Evolutionary conservation across 805 yeast species (phyloP), one percentile per base, ranked within the genome.

Genomic region (Saccharomycopsis guyanensis): DNA sequence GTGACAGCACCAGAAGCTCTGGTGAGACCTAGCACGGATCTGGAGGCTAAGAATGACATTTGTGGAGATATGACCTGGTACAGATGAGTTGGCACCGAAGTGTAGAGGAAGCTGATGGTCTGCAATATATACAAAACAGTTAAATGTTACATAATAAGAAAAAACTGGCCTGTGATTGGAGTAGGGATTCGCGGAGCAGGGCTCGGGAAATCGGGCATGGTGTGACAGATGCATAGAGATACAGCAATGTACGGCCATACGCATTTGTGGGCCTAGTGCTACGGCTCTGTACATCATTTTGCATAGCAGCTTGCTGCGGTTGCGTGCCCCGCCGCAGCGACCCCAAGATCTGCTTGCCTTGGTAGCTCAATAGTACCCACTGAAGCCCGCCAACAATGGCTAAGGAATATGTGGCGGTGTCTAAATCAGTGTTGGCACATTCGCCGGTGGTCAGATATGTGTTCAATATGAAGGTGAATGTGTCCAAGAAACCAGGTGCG

Each of bases 361-460:
- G n/a, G n/a, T n/a, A n/a, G n/a, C n/a, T n/a, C n/a, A n/a, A n/a
- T n/a, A n/a, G n/a, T n/a, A n/a, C n/a, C n/a, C n/a, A n/a, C n/a
- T n/a, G n/a, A n/a, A n/a, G n/a, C 29, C 29, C 29, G 29, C 29
- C 29, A 25, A 25, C 29, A 10, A 25, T 25, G 29, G 29, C 29
- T 25, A 25, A 25, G 20, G 37, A 18, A 8, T 38, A 23, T 24
- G 33, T 15, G 5, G 42, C 39, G 16, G 48, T 32, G n/a, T 29
- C 37, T 6, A 34, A 43, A 13, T 33, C 16, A n/a, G 18, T 18
- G 3, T 13, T 47, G 37, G 34, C 44, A 12, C 51, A 38, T 23
- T 47, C 51, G 4, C 51, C 47, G n/a, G 20, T 47, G 3, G 31
- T 47, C 42, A 38, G 40, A 18, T 22, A 47, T 23, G 40, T 47